Evolutionary conservation across 208 protist species (phyloP).

Genomic region (Acanthamoeba sp.): DNA sequence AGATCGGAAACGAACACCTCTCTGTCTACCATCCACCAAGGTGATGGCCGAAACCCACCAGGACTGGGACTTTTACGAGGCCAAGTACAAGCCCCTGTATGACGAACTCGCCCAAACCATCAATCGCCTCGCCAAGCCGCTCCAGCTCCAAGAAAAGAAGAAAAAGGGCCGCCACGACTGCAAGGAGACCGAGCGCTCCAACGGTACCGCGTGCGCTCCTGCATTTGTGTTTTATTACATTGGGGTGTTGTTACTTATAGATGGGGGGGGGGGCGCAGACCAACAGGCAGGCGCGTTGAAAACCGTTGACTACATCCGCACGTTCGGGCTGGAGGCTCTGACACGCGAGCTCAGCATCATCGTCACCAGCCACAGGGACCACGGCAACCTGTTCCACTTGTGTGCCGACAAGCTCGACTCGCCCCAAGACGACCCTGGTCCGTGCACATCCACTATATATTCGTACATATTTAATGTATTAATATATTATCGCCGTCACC

Average conservation of each 20-base stretch:
- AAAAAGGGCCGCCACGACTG: neutral
- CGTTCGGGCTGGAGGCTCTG: slow-evolving; percentile 24
- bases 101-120: neutral
- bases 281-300: neutral
- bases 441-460: too few species aligned
- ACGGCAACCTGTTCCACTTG: neutral
- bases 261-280: neutral
- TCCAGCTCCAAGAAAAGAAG: neutral
- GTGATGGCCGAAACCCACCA: neutral
- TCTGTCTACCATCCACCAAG: neutral
- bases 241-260: too few species aligned
- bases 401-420: slow-evolving; percentile 38
- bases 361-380: slow-evolving; percentile 1
- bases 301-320: neutral
- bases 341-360: slow-evolving; percentile 1
- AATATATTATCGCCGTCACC: too few species aligned
- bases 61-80: slow-evolving; percentile 23
- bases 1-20: too few species aligned
- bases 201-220: neutral
- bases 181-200: neutral
- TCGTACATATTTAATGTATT: too few species aligned
- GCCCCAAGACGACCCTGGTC: neutral
- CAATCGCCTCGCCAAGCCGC: neutral
- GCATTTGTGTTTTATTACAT: too few species aligned
- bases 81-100: slow-evolving; percentile 57